These are phyloP conservation scores for Globisporangium mamillatum DNA, from an alignment of 352 stramenopile species.

Conservation along the genomic window DNA sequence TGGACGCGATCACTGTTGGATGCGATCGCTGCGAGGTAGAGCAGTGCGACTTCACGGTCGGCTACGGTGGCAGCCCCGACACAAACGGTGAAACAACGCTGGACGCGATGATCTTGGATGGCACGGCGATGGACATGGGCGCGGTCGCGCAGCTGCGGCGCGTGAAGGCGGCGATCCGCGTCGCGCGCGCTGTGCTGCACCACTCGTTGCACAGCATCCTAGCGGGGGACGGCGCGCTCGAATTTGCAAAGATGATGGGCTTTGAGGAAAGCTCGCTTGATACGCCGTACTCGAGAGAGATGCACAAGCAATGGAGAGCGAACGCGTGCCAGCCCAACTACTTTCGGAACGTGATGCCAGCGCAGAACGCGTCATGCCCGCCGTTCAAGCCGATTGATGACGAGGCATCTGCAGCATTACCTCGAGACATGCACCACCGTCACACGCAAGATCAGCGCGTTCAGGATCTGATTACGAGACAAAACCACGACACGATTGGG, in stretches of 20 bases:
- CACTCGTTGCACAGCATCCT: constrained; percentile 88
- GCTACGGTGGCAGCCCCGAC: constrained; percentile 87
- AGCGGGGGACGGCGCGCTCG: constrained; percentile 78
- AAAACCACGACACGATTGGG: constrained; percentile 91
- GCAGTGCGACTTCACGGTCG: constrained; percentile 88
- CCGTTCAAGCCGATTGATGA: constrained; percentile 60
- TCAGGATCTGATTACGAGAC: constrained; percentile 38
- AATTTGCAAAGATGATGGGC: constrained; percentile 90
- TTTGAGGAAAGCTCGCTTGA: constrained; percentile 73
- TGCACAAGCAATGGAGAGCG: constrained; percentile 54
- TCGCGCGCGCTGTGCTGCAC: constrained; percentile 85
- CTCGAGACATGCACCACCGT: background rate
- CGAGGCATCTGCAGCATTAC: background rate
- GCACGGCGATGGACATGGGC: constrained; percentile 79
- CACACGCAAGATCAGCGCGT: background rate
- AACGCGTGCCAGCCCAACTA: constrained; percentile 89
- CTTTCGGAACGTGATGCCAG: constrained; percentile 77
- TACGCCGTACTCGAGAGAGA: constrained; percentile 53
- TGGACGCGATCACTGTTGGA: constrained; percentile 67
- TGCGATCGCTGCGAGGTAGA: constrained; percentile 82
- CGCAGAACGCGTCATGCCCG: constrained; percentile 68
- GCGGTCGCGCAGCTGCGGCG: constrained; percentile 77
- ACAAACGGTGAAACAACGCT: constrained; percentile 85
- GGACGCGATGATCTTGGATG: constrained; percentile 91
- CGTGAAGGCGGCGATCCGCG: constrained; percentile 80